Base-by-base conservation (phyloP, 345 rosid genomes). In the Aethionema arabicum region DNA sequence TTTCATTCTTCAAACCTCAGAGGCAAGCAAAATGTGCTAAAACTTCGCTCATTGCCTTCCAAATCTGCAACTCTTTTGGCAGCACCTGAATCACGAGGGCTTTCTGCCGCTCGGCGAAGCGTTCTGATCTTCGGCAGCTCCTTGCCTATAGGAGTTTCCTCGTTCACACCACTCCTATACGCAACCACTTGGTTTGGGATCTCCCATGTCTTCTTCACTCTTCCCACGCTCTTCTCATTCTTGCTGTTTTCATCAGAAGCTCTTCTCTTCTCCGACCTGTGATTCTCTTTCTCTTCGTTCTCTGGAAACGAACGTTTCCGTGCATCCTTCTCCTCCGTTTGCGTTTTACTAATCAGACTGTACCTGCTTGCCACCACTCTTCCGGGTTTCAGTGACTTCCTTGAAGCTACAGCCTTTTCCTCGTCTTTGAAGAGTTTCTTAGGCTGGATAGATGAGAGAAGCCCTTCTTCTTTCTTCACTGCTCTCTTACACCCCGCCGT, bases 191-290 rank as follows among this genome's bases (percentile, higher is more conserved):
- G 83, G 60, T 66, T 79, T 0, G 99, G 96, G 60, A 90, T 80
- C 67, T 90, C 99, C 96, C 99, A 90, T 72, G 73, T 87, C 84
- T 85, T 92, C 89, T 89, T 92, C 71, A 69, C 85, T 74, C 78
- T 87, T 47, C 70, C 70, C 41, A 82, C 82, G 7, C 42, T 64
- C 68, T 60, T 75, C 56, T 59, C 68, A 41, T 33, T 73, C 56
- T 72, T 66, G 47, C 48, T 61, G 38, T 62, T 68, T 3, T 78
- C 87, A 13, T 72, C 55, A 4, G 96, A 87, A 63, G 77, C 78
- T 16, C 90, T 85, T 78, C 86, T 68, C 73, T 93, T 90, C 32
- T 83, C 84, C 29, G 58, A 39, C 70, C 87, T 73, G 1, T 66
- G 75, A 4, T 60, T 77, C 39, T 90, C 88, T 74, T 82, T 81